These are phyloP conservation scores for Capsicum rhomboideum DNA, from an alignment of 257 asterid species.

Conservation along the genomic window DNA sequence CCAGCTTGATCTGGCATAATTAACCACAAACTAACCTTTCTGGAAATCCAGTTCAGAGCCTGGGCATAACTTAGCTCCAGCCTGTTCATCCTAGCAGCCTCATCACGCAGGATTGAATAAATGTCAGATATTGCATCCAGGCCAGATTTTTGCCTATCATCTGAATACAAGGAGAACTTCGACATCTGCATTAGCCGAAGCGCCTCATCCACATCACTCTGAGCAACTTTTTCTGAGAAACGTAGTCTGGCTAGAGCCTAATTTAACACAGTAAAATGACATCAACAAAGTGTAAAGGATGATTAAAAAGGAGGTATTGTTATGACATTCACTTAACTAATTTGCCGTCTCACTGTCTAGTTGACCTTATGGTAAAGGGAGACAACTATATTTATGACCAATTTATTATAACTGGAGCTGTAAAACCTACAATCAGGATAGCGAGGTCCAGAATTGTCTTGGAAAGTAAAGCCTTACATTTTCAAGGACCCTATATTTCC, in stretches of 20 bases:
- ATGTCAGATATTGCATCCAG: slow-evolving; percentile 95
- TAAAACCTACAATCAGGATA: not conserved
- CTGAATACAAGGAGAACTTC: slow-evolving; percentile 91
- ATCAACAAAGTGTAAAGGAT: not conserved
- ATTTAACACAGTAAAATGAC: not conserved
- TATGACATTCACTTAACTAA: not conserved
- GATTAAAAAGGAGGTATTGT: not conserved
- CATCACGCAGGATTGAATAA: slow-evolving; percentile 88
- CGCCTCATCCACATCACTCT: slow-evolving; percentile 99
- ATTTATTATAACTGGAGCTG: not conserved
- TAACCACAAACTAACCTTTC: slow-evolving; percentile 59
- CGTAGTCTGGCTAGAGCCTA: slow-evolving; percentile 97
- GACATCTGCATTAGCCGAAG: slow-evolving; percentile 99
- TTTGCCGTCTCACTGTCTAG: not conserved
- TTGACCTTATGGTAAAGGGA: not conserved
- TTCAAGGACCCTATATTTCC: not conserved
- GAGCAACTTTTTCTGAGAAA: slow-evolving; percentile 60
- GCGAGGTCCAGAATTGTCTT: not conserved
- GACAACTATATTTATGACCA: not conserved
- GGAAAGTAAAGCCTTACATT: not conserved
- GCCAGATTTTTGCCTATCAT: slow-evolving; percentile 84
- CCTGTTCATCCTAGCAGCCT: slow-evolving; percentile 80
- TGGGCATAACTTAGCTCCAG: slow-evolving; percentile 86
- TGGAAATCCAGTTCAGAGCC: slow-evolving; percentile 97
- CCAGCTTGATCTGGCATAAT: not conserved